Evolutionary conservation across 805 yeast genomes (phyloP), one percentile per base, ranked within the genome.

Genomic region (Metschnikowia sp.): DNA sequence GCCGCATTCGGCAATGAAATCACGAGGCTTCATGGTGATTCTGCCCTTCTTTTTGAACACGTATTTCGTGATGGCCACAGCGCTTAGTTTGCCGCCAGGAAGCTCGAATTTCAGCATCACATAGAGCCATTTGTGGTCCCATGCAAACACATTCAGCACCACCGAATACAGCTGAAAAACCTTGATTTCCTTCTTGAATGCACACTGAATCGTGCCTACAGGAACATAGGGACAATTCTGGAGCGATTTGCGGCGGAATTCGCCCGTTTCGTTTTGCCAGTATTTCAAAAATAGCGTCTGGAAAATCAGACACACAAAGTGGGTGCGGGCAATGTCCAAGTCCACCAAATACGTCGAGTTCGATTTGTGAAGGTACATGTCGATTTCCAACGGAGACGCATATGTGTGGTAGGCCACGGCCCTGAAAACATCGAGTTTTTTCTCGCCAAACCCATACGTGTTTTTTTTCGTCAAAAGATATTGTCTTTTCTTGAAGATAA

Each of bases 41-140:
- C 95, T 75, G 30, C 88, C 88, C 51, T 79, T 75, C 52, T 64
- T 66, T 68, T 90, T 91, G 60, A 90, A 77, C 2, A 91, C 96
- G 55, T 89, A 85, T 63, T 85, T 88, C 9, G 96, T 84, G 26
- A 89, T 62, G 2, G 85, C 81, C 18, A 82, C 68, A 0, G 89
- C 82, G 56, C 82, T 76, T 28, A 77, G 53, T 31, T 57, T 56
- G 35, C 66, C 62, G 38, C 36, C 39, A 3, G 45, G 9, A 31
- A 50, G 48, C 36, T 58, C 59, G 59, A 89, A 88, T 57, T 79
- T 76, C 36, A 86, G 79, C 22, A 86, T 53, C 10, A 88, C 77
- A 60, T 82, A 90, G 11, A 91, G 57, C 96, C 97, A 89, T 64
- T 90, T 91, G 32, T 78, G 73, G 66, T 88, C 94, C 96, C 96